Conservation (phyloP, 108 stramenopile genomes). For the Nitzschia inconspicua region DNA sequence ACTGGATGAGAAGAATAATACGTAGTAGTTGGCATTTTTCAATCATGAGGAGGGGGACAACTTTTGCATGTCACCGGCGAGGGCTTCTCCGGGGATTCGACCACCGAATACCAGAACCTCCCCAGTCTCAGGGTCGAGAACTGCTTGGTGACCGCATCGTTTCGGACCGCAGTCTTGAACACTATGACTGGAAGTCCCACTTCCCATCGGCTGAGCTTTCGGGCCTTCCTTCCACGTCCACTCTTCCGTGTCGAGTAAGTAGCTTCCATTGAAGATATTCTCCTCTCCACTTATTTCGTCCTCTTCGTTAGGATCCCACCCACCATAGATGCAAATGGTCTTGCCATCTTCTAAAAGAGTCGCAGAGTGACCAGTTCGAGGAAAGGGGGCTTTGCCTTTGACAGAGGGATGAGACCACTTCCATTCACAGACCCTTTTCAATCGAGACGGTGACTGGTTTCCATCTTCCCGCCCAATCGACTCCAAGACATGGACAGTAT, state of each 20-base stretch:
- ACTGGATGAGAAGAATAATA: too few relatives aligned
- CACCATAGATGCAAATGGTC: constrained; percentile 81
- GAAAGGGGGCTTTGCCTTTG: constrained; percentile 52
- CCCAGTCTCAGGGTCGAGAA: constrained; percentile 45
- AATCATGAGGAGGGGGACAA: constrained; percentile 8
- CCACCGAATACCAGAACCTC: constrained; percentile 74
- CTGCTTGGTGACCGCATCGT: constrained; percentile 65
- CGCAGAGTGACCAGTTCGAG: constrained; percentile 77
- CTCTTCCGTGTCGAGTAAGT: constrained; percentile 62
- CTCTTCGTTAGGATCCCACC: constrained; percentile 85
- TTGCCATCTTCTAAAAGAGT: constrained; percentile 62
- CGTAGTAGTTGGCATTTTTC: too few relatives aligned
- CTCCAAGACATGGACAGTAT: constrained; percentile 74
- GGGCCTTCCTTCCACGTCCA: constrained; percentile 77
- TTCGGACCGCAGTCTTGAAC: constrained; percentile 25
- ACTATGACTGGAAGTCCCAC: constrained; percentile 18
- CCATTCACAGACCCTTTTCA: too few relatives aligned
- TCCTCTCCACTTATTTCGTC: constrained; percentile 33
- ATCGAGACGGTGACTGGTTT: too few relatives aligned
- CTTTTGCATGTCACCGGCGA: constrained; percentile 62
- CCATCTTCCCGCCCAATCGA: neutral
- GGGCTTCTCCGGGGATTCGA: constrained; percentile 54
- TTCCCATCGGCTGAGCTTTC: constrained; percentile 22
- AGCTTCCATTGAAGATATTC: constrained; percentile 69
- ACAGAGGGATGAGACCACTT: constrained; percentile 66